Percentiles rank a stretch among this genome's conserved stretches.
Conservation (phyloP, 768 basidiomycete genomes). For the Tephrocybe sp. region DNA sequence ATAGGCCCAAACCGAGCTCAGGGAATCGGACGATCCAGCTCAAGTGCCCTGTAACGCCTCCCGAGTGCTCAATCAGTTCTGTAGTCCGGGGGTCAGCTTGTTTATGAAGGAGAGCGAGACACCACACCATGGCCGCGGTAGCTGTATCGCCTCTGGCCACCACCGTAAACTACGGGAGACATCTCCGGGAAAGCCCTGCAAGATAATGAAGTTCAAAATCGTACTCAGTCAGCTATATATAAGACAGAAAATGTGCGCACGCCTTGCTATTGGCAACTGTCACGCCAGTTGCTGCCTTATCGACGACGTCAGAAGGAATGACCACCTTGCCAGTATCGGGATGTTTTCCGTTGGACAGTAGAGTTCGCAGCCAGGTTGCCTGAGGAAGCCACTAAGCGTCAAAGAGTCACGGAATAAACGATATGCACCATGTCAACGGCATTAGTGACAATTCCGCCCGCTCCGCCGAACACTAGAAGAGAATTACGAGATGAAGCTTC, state of each 20-base stretch:
- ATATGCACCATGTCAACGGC: slow-evolving; percentile 16
- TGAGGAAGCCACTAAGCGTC: not conserved
- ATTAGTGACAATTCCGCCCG: slow-evolving; percentile 24
- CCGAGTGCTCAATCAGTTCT: slow-evolving; percentile 16
- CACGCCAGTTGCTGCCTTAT: slow-evolving; percentile 19
- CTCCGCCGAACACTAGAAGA: slow-evolving; percentile 19
- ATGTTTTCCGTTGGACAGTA: slow-evolving; percentile 18
- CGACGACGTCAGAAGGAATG: slow-evolving; percentile 24
- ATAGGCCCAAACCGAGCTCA: not conserved
- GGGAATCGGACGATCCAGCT: not conserved
- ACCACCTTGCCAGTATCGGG: slow-evolving; percentile 23
- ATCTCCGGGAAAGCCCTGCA: slow-evolving; percentile 17
- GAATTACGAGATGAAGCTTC: not conserved
- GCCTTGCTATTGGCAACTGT: not conserved
- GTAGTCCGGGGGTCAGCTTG: not conserved
- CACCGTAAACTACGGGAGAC: slow-evolving; percentile 26
- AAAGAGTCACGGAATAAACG: not conserved
- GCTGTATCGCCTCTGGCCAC: slow-evolving; percentile 19
- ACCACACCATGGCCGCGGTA: slow-evolving; percentile 27
- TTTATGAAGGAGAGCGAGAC: not conserved
- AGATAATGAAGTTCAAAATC: too few species aligned
- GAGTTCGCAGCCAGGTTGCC: slow-evolving; percentile 19
- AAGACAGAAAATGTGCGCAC: not conserved
- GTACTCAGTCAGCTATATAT: too few species aligned
- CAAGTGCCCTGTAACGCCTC: slow-evolving; percentile 7